These are phyloP conservation scores for Theileria annulata DNA, from an alignment of 169 alveolate genomes.

Conservation along the genomic window DNA sequence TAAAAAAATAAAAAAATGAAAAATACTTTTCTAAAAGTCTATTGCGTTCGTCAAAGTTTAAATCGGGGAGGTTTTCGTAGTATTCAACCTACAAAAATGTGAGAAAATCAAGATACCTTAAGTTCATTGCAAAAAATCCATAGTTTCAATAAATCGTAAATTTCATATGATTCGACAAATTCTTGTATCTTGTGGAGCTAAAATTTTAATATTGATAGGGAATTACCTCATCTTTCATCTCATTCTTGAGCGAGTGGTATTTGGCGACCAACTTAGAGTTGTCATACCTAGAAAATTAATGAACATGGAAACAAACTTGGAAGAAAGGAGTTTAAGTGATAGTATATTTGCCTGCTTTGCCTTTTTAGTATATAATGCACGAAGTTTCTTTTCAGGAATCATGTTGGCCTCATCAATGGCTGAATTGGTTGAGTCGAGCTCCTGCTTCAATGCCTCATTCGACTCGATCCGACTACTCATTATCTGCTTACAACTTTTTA, in stretches of 20 bases:
- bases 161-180: conserved; percentile 30
- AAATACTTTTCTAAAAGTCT: conserved; percentile 37
- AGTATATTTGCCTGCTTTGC: conserved; percentile 17
- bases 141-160: conserved; percentile 50
- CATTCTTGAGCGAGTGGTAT: conserved; percentile 54
- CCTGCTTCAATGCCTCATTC: not conserved
- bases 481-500: conserved; percentile 5
- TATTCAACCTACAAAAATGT: conserved; percentile 43
- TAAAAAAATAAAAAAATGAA: not conserved
- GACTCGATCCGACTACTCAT: conserved; percentile 1
- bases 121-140: conserved; percentile 65
- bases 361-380: conserved; percentile 22
- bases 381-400: conserved; percentile 29
- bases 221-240: conserved; percentile 41
- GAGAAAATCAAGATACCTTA: conserved; percentile 27
- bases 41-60: conserved; percentile 41
- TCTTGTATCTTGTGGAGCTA: conserved; percentile 44
- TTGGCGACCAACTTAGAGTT: conserved; percentile 39
- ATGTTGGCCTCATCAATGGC: conserved; percentile 27
- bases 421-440: conserved; percentile 15
- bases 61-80: conserved; percentile 49
- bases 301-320: conserved; percentile 4
- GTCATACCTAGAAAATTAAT: conserved; percentile 13
- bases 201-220: not conserved
- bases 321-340: conserved; percentile 20